Evolutionary conservation across 768 basidiomycete genomes (phyloP).

Genomic region (Pleurotus ostreatus): DNA sequence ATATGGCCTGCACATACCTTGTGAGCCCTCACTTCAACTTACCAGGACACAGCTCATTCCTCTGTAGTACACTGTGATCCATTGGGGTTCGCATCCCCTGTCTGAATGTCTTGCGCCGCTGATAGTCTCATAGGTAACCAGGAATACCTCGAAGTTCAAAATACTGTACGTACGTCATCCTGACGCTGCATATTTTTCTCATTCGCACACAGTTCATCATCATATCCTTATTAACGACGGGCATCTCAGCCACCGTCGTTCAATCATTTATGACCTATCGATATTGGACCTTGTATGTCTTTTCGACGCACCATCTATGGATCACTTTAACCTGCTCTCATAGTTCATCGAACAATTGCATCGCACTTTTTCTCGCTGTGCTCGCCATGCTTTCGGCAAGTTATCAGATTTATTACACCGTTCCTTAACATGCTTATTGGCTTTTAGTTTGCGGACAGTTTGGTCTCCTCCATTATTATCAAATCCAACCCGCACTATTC

Average conservation of each 20-base stretch:
- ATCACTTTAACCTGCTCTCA: not conserved
- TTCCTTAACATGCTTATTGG: too few species aligned
- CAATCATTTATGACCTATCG: not conserved
- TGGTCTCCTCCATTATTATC: not conserved
- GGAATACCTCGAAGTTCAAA: not conserved
- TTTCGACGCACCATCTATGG: not conserved
- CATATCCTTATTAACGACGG: not conserved
- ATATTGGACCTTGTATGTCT: not conserved
- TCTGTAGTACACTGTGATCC: not conserved
- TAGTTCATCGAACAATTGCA: not conserved
- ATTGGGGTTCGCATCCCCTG: not conserved
- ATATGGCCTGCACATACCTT: not conserved
- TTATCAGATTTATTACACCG: too few species aligned
- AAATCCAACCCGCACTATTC: not conserved
- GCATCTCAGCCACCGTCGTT: not conserved
- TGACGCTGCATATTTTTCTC: not conserved
- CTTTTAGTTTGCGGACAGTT: not conserved
- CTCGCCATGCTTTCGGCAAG: not conserved
- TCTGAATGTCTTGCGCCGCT: not conserved
- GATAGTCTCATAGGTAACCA: not conserved
- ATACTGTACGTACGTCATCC: not conserved
- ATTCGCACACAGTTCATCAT: not conserved
- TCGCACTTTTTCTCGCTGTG: not conserved
- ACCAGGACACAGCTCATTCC: not conserved
- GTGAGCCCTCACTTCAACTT: not conserved